These are phyloP conservation scores for Drechmeria coniospora DNA, from an alignment of 2,329 filamentous ascomycete species.

Conservation along the genomic window DNA sequence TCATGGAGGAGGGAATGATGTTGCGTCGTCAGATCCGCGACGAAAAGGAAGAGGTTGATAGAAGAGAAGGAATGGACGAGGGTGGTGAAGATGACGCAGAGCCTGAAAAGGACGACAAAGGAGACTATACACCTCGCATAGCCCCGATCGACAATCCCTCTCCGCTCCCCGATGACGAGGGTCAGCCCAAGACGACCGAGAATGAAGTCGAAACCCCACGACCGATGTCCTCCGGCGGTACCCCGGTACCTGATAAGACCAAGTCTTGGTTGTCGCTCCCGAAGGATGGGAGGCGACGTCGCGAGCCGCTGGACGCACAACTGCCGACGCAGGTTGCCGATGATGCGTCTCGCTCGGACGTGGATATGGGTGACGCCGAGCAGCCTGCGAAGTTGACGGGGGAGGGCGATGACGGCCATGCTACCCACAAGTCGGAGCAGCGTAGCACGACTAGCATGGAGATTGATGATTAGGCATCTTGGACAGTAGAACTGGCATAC, in stretches of 20 bases:
- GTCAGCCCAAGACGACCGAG: conserved; percentile 12
- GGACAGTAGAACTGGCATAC: not conserved
- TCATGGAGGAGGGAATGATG: conserved; percentile 83
- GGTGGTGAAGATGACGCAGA: conserved; percentile 46
- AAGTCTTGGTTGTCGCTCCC: conserved; percentile 2
- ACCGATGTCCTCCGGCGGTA: conserved; percentile 11
- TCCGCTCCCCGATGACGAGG: conserved; percentile 29
- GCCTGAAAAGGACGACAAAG: conserved; percentile 15
- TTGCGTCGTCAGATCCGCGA: conserved; percentile 76
- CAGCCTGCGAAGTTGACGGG: conserved; percentile 21
- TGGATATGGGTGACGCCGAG: conserved; percentile 39
- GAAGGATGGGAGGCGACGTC: conserved; percentile 2
- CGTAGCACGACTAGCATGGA: conserved; percentile 49
- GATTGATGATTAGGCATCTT: conserved; percentile 31
- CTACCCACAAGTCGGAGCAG: conserved; percentile 24
- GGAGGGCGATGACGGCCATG: conserved; percentile 17
- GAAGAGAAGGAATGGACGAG: conserved; percentile 66
- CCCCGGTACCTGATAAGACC: conserved; percentile 13
- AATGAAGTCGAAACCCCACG: conserved; percentile 13
- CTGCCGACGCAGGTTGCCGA: conserved; percentile 18
- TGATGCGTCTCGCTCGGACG: conserved; percentile 34
- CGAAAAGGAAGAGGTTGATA: conserved; percentile 88
- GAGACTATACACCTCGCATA: conserved; percentile 33
- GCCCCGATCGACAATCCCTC: conserved; percentile 37
- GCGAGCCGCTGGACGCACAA: conserved; percentile 5